A percentile compares a stretch with the other conserved stretches of the same genome.
Evolutionary conservation across 2,329 filamentous ascomycete species (phyloP).

Genomic region (Aspergillus sp.): DNA sequence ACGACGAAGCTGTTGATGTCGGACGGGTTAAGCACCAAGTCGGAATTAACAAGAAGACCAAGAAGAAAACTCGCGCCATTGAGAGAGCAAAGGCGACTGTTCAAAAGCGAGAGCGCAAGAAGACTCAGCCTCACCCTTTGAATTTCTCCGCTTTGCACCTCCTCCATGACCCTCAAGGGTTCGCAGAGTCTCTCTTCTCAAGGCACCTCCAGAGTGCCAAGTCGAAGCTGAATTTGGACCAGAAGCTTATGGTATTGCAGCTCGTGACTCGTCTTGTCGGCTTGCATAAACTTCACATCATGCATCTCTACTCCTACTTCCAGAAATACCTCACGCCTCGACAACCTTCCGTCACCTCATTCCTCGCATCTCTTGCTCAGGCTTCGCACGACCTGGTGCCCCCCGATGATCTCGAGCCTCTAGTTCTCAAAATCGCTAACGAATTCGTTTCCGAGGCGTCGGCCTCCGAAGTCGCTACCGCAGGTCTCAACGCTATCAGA

Average conservation of each 20-base stretch:
- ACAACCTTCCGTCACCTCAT: slow-evolving; percentile 87
- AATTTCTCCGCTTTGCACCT: slow-evolving; percentile 97
- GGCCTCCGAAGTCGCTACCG: slow-evolving; percentile 84
- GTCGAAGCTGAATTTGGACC: slow-evolving; percentile 80
- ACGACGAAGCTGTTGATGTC: slow-evolving; percentile 73
- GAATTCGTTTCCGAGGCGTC: slow-evolving; percentile 97
- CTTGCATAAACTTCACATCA: slow-evolving; percentile 85
- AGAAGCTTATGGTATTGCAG: slow-evolving; percentile 85
- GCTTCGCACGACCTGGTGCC: slow-evolving; percentile 88
- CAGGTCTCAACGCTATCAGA: slow-evolving; percentile 89
- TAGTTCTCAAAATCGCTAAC: slow-evolving; percentile 94
- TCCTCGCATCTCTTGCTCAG: slow-evolving; percentile 89
- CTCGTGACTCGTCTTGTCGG: slow-evolving; percentile 88
- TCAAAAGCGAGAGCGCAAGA: slow-evolving; percentile 82
- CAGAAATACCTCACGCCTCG: slow-evolving; percentile 86
- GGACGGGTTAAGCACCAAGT: slow-evolving; percentile 78
- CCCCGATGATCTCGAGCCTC: slow-evolving; percentile 84
- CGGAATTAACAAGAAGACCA: slow-evolving; percentile 94
- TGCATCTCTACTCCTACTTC: slow-evolving; percentile 94
- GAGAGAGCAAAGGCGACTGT: slow-evolving; percentile 80
- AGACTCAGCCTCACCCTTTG: slow-evolving; percentile 78
- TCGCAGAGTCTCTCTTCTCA: slow-evolving; percentile 83
- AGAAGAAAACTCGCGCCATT: slow-evolving; percentile 77
- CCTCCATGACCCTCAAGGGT: slow-evolving; percentile 89
- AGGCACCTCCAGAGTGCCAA: slow-evolving; percentile 89